Conservation (phyloP, 768 basidiomycete genomes). For the Nidularia pulvinata region DNA sequence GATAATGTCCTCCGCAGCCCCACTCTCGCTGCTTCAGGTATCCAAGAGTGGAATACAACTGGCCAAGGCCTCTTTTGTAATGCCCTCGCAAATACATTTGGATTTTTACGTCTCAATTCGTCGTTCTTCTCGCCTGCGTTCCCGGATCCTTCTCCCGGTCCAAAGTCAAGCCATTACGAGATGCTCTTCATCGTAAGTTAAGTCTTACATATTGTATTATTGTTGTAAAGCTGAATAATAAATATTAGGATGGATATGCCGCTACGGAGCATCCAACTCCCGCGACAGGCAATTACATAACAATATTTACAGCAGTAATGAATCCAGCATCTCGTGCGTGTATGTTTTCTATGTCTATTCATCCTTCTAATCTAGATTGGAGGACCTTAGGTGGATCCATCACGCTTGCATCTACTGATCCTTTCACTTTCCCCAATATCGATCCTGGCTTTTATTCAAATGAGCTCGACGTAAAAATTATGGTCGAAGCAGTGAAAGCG, state of each 20-base stretch:
- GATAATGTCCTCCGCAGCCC: neutral
- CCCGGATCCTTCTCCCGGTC: neutral
- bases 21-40: neutral
- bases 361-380: too few relatives aligned
- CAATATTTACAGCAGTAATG: neutral
- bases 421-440: slow-evolving; percentile 41
- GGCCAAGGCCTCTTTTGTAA: neutral
- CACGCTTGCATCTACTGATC: slow-evolving; percentile 31
- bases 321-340: neutral
- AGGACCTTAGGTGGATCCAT: slow-evolving; percentile 15
- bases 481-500: slow-evolving; percentile 14
- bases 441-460: slow-evolving; percentile 37
- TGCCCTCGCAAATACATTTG: neutral
- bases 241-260: neutral
- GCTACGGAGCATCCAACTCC: neutral
- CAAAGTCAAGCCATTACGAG: neutral
- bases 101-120: neutral
- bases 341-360: neutral
- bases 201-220: neutral
- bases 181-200: neutral
- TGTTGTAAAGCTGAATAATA: neutral
- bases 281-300: neutral
- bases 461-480: slow-evolving; percentile 14
- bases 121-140: neutral
- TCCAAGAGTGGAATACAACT: neutral